Evolutionary conservation across 2,329 filamentous ascomycete genomes (phyloP), one percentile per base, ranked within the genome.

Genomic region (Colletotrichum sp.): DNA sequence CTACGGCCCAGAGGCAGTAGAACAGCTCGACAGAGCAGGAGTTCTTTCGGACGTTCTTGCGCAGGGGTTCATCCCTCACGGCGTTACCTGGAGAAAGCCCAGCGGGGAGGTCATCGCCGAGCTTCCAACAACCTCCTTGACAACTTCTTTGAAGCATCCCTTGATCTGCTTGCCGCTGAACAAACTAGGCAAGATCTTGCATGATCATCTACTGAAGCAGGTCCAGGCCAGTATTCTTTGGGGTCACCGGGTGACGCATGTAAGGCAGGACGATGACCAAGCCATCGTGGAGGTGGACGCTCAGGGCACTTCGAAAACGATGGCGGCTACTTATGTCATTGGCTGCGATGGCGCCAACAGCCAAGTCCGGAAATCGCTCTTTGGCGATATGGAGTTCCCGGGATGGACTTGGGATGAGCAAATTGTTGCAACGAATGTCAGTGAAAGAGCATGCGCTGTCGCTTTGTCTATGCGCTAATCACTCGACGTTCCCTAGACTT

Each of bases 351-450:
- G 55, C 26, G 55, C 55, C 3, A 58, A 58, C 3, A 58, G 55
- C 14, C 55, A 58, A 28, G 24, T 58, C 5, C 55, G 55, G 0
- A 24, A 28, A 58, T 58, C 55, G 7, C 14, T 58, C 5, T 58
- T 58, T 28, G 55, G 55, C 5, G 55, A 58, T 12, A 18, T 28
- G 21, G 55, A 58, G 24, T 58, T 58, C 3, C 55, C 55, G 24
- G 55, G 55, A 13, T 28, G 55, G 55, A 58, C 55, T 6, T 58
- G 55, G 55, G 24, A 58, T 58, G 55, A 58, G 55, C 55, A 58
- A 4, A 58, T 58, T 58, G 24, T 58, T 3, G 55, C 55, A 3
- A 58, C 55, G 14, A 58, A 58, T 18, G 55, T 58, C 2, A 56
- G 52, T 26, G 52, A 7, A 26, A 16, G 21, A 56, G 21, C 52